phyloP scores from a whole-genome alignment of 2,329 filamentous ascomycete genomes.

The Ophiocordyceps camponoti-rufipedis region DNA sequence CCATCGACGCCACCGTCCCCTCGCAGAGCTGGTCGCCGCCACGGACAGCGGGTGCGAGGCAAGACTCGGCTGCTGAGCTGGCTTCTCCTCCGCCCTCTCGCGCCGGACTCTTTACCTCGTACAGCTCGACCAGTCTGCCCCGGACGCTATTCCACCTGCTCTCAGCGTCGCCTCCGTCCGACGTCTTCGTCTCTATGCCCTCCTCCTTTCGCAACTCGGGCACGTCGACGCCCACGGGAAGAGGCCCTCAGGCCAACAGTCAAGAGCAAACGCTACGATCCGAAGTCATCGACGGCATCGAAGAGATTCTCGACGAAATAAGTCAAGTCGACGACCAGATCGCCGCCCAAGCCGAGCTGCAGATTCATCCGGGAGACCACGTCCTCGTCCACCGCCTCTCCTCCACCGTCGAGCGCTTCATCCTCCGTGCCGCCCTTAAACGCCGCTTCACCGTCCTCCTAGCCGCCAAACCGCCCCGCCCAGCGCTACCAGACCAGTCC shows the following conservation, averaged over 20 bases:
- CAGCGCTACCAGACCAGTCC: conserved; percentile 10
- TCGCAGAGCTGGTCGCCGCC: conserved; percentile 13
- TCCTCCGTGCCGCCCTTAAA: conserved; percentile 73
- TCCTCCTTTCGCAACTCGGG: conserved; percentile 31
- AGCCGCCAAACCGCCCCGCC: conserved; percentile 22
- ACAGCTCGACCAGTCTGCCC: conserved; percentile 44
- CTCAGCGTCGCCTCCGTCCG: conserved; percentile 44
- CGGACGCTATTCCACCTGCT: conserved; percentile 83
- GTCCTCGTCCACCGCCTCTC: conserved; percentile 82
- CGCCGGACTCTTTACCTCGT: conserved; percentile 42
- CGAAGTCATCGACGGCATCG: conserved; percentile 84
- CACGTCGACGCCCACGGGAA: conserved; percentile 27
- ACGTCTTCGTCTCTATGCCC: conserved; percentile 13
- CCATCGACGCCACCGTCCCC: conserved; percentile 15
- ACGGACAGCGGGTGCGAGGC: conserved; percentile 11
- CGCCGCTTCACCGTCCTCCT: conserved; percentile 84
- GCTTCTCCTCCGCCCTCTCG: conserved; percentile 18
- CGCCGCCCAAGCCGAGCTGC: conserved; percentile 68
- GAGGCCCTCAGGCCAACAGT: conserved; percentile 19
- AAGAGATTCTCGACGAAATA: conserved; percentile 91
- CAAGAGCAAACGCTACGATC: conserved; percentile 57
- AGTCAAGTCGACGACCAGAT: conserved; percentile 88
- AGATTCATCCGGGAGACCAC: conserved; percentile 85
- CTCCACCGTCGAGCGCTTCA: conserved; percentile 72
- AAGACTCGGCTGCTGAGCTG: conserved; percentile 14